Evolutionary conservation across 306 rosid genomes (phyloP).

Genomic region (Amphicarpaea edgeworthii): DNA sequence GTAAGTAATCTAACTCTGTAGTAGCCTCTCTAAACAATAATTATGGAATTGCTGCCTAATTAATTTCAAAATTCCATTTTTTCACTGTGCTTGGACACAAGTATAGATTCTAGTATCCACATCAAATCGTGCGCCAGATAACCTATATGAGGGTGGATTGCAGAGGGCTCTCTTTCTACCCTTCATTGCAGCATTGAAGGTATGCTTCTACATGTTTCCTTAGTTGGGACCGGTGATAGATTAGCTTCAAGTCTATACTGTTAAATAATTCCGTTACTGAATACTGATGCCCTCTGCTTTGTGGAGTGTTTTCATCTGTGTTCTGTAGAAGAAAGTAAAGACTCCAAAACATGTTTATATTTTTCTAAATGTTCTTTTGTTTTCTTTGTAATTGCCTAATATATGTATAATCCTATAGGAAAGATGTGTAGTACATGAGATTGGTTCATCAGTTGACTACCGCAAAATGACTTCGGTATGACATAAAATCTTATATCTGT

Average conservation of each 20-base stretch:
- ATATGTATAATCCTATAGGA: constrained; percentile 68
- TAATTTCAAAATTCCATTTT: constrained; percentile 33
- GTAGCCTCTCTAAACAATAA: constrained; percentile 24
- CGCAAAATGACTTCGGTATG: constrained; percentile 94
- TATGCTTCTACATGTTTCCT: constrained; percentile 40
- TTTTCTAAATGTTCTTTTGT: background rate
- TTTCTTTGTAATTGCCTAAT: constrained; percentile 22
- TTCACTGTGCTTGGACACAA: constrained; percentile 53
- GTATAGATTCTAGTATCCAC: constrained; percentile 89
- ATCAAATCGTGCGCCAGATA: constrained; percentile 97
- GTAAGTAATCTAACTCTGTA: constrained; percentile 61
- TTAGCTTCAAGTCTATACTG: constrained; percentile 33
- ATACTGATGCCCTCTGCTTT: constrained; percentile 24
- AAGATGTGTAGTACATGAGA: constrained; percentile 85
- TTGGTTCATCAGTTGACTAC: constrained; percentile 87
- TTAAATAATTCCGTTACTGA: background rate
- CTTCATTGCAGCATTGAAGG: constrained; percentile 89
- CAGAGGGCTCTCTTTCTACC: constrained; percentile 97
- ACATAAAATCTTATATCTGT: constrained; percentile 11
- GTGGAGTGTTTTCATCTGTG: constrained; percentile 36
- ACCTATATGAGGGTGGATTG: constrained; percentile 91
- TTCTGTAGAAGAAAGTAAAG: constrained; percentile 35
- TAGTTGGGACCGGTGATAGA: constrained; percentile 20
- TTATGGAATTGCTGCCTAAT: constrained; percentile 39
- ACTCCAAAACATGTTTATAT: constrained; percentile 6